Percentiles rank a stretch among this genome's conserved stretches.
Conservation (phyloP, 257 asterid species). For the Solanum stenotomum region DNA sequence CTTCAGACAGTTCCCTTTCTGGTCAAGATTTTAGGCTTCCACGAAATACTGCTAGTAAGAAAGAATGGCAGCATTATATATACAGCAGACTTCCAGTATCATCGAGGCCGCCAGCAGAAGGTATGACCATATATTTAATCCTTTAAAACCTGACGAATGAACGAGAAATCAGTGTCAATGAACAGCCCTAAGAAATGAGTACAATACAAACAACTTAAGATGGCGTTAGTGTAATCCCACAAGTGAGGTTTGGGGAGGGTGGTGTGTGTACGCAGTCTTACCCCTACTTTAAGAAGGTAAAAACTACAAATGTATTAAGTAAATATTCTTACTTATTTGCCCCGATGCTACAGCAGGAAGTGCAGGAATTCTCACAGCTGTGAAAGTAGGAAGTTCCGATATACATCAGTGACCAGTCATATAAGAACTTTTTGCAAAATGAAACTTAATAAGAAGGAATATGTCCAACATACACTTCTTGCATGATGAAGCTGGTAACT, state of each 20-base stretch:
- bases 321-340: slow-evolving; percentile 50
- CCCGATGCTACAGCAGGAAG: slow-evolving; percentile 99
- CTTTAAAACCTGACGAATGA: neutral
- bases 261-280: neutral
- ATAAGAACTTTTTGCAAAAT: neutral
- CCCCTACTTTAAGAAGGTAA: neutral
- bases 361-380: slow-evolving; percentile 90
- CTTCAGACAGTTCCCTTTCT: neutral
- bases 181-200: neutral
- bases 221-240: neutral
- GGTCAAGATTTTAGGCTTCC: neutral
- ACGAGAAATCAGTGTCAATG: neutral
- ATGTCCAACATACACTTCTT: slow-evolving; percentile 51
- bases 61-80: neutral
- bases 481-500: slow-evolving; percentile 69
- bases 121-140: neutral
- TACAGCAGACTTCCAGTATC: neutral
- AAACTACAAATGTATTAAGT: neutral
- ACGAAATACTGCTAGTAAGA: neutral
- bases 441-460: neutral
- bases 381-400: neutral
- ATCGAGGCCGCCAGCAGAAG: neutral
- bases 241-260: neutral
- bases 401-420: neutral
- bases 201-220: neutral